These are phyloP conservation scores for Lactarius evosmus DNA, from an alignment of 768 basidiomycete genomes.

Conservation along the genomic window DNA sequence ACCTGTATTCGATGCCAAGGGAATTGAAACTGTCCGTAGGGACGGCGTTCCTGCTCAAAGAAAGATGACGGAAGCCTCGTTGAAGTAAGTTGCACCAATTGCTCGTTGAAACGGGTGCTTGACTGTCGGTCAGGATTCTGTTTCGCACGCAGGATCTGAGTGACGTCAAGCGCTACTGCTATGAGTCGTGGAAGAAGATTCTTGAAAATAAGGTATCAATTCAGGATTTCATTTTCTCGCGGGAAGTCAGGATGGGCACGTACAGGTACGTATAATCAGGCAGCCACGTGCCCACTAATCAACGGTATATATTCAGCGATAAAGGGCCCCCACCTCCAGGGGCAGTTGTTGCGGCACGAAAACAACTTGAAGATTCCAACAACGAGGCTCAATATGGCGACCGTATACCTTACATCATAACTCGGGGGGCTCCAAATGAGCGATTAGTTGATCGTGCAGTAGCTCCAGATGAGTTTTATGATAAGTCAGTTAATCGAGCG, in stretches of 20 bases:
- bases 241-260: constrained; percentile 89
- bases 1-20: constrained; percentile 91
- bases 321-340: constrained; percentile 88
- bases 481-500: constrained; percentile 44
- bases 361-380: constrained; percentile 68
- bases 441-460: constrained; percentile 74
- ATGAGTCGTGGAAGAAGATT: constrained; percentile 78
- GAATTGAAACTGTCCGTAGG: constrained; percentile 93
- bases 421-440: constrained; percentile 55
- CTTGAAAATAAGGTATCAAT: constrained; percentile 74
- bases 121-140: constrained; percentile 56
- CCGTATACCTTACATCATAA: constrained; percentile 88
- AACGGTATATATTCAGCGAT: constrained; percentile 49
- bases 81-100: constrained; percentile 59
- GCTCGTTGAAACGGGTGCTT: constrained; percentile 14
- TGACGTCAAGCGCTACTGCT: constrained; percentile 85
- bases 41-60: constrained; percentile 89
- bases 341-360: constrained; percentile 76
- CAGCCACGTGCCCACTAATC: not conserved
- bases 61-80: constrained; percentile 86
- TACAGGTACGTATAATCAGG: constrained; percentile 60
- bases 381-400: constrained; percentile 92
- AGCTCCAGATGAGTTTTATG: constrained; percentile 66
- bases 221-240: constrained; percentile 95
- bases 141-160: constrained; percentile 90